Conservation (phyloP, 2,329 filamentous ascomycete species). For the Coniosporium tulheliwenetii region DNA sequence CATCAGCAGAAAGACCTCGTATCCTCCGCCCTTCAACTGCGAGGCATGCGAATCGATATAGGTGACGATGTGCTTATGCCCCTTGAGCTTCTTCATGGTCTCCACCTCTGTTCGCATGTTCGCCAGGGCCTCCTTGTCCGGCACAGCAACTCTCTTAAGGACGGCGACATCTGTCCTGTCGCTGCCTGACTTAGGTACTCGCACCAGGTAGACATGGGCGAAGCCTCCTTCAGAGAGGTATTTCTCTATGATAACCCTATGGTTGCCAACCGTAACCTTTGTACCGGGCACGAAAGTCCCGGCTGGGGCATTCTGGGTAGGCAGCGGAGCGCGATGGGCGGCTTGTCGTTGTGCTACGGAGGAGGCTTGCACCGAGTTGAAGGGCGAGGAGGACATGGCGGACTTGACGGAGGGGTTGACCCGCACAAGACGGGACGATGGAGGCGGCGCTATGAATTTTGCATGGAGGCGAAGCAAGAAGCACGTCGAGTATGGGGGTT, state of each 20-base stretch:
- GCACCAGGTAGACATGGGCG: slow-evolving; percentile 94
- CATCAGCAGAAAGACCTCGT: slow-evolving; percentile 97
- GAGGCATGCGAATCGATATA: slow-evolving; percentile 98
- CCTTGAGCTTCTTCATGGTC: slow-evolving; percentile 99
- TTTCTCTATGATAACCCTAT: slow-evolving; percentile 87
- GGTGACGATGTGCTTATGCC: slow-evolving; percentile 87
- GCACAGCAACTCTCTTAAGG: slow-evolving; percentile 58
- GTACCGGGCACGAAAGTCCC: slow-evolving; percentile 89
- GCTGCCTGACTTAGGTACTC: slow-evolving; percentile 53
- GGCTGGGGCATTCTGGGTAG: slow-evolving; percentile 17
- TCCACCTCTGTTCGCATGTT: slow-evolving; percentile 98
- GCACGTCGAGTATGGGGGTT: too few species aligned
- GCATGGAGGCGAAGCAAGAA: too few species aligned
- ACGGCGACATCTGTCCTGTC: slow-evolving; percentile 64
- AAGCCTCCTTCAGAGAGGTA: slow-evolving; percentile 98
- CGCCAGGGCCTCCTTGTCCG: slow-evolving; percentile 84
- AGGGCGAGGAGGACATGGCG: too few species aligned
- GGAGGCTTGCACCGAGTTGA: too few species aligned
- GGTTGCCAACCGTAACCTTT: slow-evolving; percentile 88
- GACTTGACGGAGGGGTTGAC: too few species aligned
- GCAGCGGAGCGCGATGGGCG: background rate
- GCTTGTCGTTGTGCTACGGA: background rate
- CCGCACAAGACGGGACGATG: too few species aligned
- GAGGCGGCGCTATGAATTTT: too few species aligned
- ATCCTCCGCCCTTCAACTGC: slow-evolving; percentile 80